Evolutionary conservation across 148 eudicot species (phyloP).

Genomic region (Silene uniflora): DNA sequence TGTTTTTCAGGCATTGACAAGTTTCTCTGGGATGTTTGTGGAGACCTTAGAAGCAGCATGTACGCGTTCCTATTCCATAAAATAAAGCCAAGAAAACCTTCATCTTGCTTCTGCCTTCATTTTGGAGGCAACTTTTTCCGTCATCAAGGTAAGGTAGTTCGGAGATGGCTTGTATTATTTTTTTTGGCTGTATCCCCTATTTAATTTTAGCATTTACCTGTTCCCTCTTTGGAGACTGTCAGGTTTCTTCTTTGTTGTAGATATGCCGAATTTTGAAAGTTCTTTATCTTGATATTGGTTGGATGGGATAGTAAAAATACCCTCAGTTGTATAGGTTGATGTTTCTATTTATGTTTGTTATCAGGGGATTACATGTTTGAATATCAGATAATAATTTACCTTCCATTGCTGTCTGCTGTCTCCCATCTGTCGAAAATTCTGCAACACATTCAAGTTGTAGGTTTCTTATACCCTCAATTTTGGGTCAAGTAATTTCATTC

Average conservation of each 20-base stretch:
- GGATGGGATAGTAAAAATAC: background rate
- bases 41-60: constrained; percentile 77
- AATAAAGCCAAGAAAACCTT: constrained; percentile 27
- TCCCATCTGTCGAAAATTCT: background rate
- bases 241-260: background rate
- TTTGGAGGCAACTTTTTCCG: constrained; percentile 19
- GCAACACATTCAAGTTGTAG: background rate
- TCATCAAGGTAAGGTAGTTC: constrained; percentile 32
- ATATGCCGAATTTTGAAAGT: background rate
- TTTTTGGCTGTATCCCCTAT: constrained; percentile 1
- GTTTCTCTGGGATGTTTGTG: constrained; percentile 71
- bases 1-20: constrained; percentile 89
- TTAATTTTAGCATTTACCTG: background rate
- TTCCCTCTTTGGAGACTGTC: background rate
- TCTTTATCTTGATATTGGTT: background rate
- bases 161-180: constrained; percentile 33
- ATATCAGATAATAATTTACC: background rate
- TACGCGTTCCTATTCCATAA: constrained; percentile 69
- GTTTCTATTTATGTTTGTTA: background rate
- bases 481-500: background rate
- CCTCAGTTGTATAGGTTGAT: background rate
- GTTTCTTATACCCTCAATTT: background rate
- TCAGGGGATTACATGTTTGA: background rate
- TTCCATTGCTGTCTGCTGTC: background rate
- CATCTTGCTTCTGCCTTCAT: constrained; percentile 1